Conservation (phyloP, 768 basidiomycete species). For the Pholiota microspora region DNA sequence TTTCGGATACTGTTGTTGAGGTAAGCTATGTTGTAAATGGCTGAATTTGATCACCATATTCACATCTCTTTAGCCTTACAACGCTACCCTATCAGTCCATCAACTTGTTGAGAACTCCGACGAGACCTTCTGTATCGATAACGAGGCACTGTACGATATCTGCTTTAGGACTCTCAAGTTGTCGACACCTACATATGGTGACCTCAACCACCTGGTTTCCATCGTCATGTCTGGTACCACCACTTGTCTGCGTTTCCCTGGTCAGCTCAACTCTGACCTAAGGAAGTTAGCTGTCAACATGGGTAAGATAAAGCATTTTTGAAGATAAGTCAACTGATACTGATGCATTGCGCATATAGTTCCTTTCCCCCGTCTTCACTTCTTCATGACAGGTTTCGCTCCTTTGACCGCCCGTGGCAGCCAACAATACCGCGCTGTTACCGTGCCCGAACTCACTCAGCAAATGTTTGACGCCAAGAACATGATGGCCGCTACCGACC, state of each 20-base stretch:
- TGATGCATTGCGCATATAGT: slow-evolving; percentile 56
- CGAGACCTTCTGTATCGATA: slow-evolving; percentile 99
- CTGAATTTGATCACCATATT: background rate
- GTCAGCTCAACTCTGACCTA: slow-evolving; percentile 98
- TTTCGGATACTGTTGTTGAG: slow-evolving; percentile 98
- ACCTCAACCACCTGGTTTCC: slow-evolving; percentile 97
- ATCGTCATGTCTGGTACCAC: slow-evolving; percentile 99
- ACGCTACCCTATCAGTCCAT: slow-evolving; percentile 96
- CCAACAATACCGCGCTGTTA: slow-evolving; percentile 94
- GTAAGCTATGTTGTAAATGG: slow-evolving; percentile 37
- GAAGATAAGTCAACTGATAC: background rate
- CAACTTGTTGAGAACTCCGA: slow-evolving; percentile 99
- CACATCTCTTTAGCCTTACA: slow-evolving; percentile 74
- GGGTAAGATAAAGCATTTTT: slow-evolving; percentile 52
- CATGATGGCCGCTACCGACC: slow-evolving; percentile 99
- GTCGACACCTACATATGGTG: slow-evolving; percentile 92
- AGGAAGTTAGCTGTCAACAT: slow-evolving; percentile 99
- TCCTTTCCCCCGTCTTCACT: slow-evolving; percentile 98
- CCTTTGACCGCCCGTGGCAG: slow-evolving; percentile 93
- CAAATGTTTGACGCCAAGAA: slow-evolving; percentile 99
- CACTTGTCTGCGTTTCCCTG: slow-evolving; percentile 98
- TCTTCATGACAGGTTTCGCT: slow-evolving; percentile 98
- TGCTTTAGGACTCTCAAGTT: slow-evolving; percentile 98
- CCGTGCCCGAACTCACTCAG: slow-evolving; percentile 95
- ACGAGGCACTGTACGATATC: slow-evolving; percentile 98